phyloP scores from a whole-genome alignment of 805 yeast species.

The Zygoascus ofunaensis region DNA sequence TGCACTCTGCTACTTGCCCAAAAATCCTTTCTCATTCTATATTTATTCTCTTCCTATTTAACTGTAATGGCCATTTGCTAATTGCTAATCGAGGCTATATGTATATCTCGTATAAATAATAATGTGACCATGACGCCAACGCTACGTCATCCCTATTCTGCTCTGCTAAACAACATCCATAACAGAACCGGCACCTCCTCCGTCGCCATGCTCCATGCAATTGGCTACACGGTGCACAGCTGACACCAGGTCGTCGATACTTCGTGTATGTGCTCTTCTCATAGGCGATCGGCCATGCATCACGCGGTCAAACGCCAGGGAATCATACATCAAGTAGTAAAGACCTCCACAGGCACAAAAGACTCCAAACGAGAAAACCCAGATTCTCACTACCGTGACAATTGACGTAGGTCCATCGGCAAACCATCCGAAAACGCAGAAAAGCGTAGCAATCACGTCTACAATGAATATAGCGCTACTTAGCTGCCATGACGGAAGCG shows the following conservation, averaged over 20 bases:
- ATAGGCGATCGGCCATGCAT: slow-evolving; percentile 44
- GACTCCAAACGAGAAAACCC: slow-evolving; percentile 94
- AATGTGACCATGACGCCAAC: too few relatives aligned
- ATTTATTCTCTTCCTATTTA: background rate
- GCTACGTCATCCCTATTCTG: too few relatives aligned
- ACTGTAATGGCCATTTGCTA: background rate
- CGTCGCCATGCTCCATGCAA: slow-evolving; percentile 51
- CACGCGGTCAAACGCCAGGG: slow-evolving; percentile 41
- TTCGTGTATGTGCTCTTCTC: slow-evolving; percentile 37
- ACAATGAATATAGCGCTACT: slow-evolving; percentile 87
- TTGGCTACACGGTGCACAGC: slow-evolving; percentile 60
- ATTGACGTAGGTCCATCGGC: slow-evolving; percentile 95
- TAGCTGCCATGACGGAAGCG: slow-evolving; percentile 93
- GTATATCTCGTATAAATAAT: too few relatives aligned
- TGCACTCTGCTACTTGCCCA: too few relatives aligned
- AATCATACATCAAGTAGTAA: slow-evolving; percentile 79
- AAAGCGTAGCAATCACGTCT: slow-evolving; percentile 86
- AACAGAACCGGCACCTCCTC: too few relatives aligned
- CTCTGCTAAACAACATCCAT: too few relatives aligned
- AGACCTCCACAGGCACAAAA: slow-evolving; percentile 96
- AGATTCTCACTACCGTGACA: slow-evolving; percentile 87
- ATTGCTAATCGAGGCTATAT: too few relatives aligned
- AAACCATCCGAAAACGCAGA: slow-evolving; percentile 95
- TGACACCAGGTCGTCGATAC: slow-evolving; percentile 51
- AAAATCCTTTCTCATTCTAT: background rate